A percentile compares a stretch with the other conserved stretches of the same genome.
These are phyloP conservation scores for Triticum monococcum DNA, from an alignment of 176 grass and related monocot species.

Conservation along the genomic window DNA sequence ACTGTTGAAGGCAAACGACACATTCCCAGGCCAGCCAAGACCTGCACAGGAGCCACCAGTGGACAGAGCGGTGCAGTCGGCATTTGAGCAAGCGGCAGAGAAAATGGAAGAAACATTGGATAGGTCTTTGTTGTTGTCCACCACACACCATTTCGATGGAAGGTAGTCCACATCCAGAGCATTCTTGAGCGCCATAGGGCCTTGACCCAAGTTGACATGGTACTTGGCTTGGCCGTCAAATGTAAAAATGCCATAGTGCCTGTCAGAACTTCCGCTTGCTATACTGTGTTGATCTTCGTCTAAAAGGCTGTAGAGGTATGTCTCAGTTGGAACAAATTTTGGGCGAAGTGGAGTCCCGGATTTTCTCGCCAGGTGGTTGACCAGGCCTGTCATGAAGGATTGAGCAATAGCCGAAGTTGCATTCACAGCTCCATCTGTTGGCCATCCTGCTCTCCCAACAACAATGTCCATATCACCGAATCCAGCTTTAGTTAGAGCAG, in stretches of 20 bases:
- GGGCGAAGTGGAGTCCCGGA: constrained; percentile 75
- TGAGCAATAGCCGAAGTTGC: constrained; percentile 71
- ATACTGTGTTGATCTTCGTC: constrained; percentile 72
- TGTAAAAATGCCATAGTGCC: constrained; percentile 86
- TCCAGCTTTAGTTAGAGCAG: constrained; percentile 73
- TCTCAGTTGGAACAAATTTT: constrained; percentile 65
- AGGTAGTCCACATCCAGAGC: constrained; percentile 69
- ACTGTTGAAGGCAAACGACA: constrained; percentile 90
- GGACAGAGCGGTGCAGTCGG: constrained; percentile 75
- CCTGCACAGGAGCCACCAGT: constrained; percentile 67
- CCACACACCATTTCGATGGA: constrained; percentile 78
- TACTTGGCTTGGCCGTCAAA: constrained; percentile 96
- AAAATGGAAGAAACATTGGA: constrained; percentile 60
- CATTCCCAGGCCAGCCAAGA: constrained; percentile 83
- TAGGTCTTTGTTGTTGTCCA: constrained; percentile 80
- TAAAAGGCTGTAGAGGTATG: constrained; percentile 73
- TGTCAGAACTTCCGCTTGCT: constrained; percentile 59
- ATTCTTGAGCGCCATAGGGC: constrained; percentile 59
- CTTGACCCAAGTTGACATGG: constrained; percentile 79
- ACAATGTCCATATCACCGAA: constrained; percentile 73
- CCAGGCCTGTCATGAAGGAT: constrained; percentile 73
- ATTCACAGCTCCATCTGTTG: constrained; percentile 85
- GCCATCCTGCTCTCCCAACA: constrained; percentile 85
- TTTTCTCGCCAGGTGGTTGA: constrained; percentile 75
- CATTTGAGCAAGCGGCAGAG: constrained; percentile 59